Evolutionary conservation across 148 eudicot species (phyloP).

Genomic region (Rhododendron vialii): DNA sequence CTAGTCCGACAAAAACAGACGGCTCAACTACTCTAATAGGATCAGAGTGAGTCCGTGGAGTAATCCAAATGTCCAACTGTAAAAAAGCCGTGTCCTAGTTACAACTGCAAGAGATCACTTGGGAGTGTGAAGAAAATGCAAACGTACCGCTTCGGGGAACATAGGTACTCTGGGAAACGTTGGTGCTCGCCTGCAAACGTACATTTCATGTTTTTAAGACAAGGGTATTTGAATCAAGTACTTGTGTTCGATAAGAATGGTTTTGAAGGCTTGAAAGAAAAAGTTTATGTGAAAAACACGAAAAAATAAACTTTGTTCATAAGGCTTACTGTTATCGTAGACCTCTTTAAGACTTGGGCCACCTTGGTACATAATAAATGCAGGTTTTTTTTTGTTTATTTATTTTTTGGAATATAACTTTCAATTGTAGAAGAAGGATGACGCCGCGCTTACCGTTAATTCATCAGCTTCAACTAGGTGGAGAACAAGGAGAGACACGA

Average conservation of each 20-base stretch:
- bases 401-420: neutral
- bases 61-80: no score
- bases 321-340: neutral
- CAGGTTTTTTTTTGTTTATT: neutral
- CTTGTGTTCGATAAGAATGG: neutral
- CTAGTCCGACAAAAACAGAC: no score
- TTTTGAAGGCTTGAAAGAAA: neutral
- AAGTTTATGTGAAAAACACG: no score
- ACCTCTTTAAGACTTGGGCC: neutral
- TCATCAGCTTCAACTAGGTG: conserved; percentile 20
- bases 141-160: neutral
- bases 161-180: neutral
- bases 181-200: neutral
- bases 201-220: no score
- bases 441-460: neutral
- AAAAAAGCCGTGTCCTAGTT: neutral
- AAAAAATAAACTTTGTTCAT: neutral
- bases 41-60: no score
- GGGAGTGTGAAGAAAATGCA: neutral
- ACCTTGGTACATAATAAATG: no score
- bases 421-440: neutral
- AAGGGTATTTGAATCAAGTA: no score
- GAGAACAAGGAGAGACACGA: conserved; percentile 27
- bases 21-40: no score
- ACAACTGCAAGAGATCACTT: neutral